A percentile compares a stretch with the other conserved stretches of the same genome.
Evolutionary conservation across 2,329 filamentous ascomycete genomes (phyloP).

Genomic region (Rutstroemia sp.): DNA sequence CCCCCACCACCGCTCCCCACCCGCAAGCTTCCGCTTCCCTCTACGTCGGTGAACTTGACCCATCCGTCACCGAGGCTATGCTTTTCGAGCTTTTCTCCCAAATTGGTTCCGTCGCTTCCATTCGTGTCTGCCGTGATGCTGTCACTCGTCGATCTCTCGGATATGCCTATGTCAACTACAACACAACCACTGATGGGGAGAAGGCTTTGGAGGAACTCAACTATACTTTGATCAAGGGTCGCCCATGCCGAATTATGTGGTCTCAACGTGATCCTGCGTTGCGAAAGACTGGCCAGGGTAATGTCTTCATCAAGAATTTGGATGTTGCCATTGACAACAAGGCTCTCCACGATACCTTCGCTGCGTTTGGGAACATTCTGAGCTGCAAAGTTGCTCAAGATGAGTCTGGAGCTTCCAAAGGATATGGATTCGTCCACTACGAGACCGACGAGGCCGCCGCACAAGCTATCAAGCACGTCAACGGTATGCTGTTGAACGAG

Average conservation of each 20-base stretch:
- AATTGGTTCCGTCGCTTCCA: conserved; percentile 97
- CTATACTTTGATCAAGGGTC: conserved; percentile 98
- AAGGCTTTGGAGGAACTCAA: conserved; percentile 98
- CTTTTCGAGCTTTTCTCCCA: conserved; percentile 99
- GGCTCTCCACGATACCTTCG: conserved; percentile 98
- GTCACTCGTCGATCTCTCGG: conserved; percentile 97
- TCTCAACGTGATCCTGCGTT: conserved; percentile 98
- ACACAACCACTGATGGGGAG: conserved; percentile 92
- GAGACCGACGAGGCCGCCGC: conserved; percentile 96
- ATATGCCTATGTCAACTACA: conserved; percentile 99
- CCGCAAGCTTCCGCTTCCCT: conserved; percentile 94
- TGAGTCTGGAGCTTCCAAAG: conserved; percentile 93
- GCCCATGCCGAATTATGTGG: conserved; percentile 99
- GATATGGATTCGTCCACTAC: conserved; percentile 99
- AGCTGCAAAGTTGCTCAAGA: conserved; percentile 99
- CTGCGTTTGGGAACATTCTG: conserved; percentile 97
- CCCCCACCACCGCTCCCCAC: conserved; percentile 67
- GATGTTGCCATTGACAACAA: conserved; percentile 99
- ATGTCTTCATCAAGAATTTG: conserved; percentile 99
- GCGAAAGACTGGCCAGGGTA: conserved; percentile 98
- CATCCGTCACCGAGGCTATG: conserved; percentile 98
- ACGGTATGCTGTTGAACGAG: conserved; percentile 99
- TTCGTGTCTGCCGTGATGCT: conserved; percentile 98
- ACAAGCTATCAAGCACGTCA: conserved; percentile 98
- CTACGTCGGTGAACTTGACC: conserved; percentile 97